Conservation (phyloP, 2,329 filamentous ascomycete genomes). For the Sclerotinia trifoliorum region DNA sequence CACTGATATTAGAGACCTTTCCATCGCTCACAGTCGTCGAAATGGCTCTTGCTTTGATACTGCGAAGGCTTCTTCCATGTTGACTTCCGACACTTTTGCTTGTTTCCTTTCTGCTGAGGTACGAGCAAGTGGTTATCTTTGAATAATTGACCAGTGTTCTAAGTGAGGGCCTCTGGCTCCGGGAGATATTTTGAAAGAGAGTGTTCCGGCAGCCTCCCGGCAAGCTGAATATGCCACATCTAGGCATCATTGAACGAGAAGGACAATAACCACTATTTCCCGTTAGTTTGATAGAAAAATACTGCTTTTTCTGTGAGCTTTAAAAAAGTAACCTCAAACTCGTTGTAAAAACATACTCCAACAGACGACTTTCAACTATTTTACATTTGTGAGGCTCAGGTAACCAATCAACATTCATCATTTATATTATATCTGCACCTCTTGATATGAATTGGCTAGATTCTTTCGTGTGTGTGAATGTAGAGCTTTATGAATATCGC, state of each 20-base stretch:
- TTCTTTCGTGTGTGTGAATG: neutral
- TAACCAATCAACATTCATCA: neutral
- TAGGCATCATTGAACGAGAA: constrained; percentile 13
- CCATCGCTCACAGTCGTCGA: neutral
- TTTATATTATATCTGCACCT: neutral
- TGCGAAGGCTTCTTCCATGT: constrained; percentile 12
- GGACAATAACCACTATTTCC: neutral
- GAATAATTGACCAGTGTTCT: neutral
- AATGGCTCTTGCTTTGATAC: neutral
- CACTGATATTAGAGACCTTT: neutral
- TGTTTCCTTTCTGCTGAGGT: neutral
- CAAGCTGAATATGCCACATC: constrained; percentile 21
- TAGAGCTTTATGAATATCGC: neutral
- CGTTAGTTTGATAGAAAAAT: constrained; percentile 1
- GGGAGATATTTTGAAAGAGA: constrained; percentile 13
- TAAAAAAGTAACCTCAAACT: neutral
- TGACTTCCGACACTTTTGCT: neutral
- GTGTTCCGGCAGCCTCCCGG: constrained; percentile 23
- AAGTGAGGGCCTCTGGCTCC: neutral
- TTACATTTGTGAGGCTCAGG: neutral
- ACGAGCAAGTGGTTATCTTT: constrained; percentile 2
- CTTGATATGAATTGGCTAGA: neutral
- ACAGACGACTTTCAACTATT: no score
- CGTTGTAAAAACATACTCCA: neutral
- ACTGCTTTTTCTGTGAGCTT: neutral